Conservation (phyloP, 441 rosid species). For the Jatropha podagrica region DNA sequence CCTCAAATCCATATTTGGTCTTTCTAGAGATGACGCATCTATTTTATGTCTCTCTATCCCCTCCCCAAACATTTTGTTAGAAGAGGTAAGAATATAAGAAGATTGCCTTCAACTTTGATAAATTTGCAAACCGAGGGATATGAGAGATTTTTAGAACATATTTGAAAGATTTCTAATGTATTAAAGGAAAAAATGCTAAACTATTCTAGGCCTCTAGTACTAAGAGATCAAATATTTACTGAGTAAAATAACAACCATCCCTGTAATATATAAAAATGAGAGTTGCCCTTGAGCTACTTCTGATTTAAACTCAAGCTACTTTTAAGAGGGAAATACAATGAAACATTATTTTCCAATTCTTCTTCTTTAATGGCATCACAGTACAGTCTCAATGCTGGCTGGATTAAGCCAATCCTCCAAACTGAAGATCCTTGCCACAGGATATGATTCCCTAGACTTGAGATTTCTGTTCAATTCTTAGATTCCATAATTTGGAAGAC, state of each 20-base stretch:
- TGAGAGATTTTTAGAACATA: background rate
- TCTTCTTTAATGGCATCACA: background rate
- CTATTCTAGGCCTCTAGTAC: background rate
- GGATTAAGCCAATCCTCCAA: background rate
- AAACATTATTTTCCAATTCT: background rate
- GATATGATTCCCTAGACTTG: background rate
- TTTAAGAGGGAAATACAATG: background rate
- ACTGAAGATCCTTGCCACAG: background rate
- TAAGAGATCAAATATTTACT: background rate
- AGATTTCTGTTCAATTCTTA: background rate
- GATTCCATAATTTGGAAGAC: background rate
- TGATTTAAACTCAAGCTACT: background rate
- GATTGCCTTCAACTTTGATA: background rate
- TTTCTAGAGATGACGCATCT: background rate
- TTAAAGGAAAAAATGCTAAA: background rate
- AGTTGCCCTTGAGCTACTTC: background rate
- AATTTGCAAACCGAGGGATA: background rate
- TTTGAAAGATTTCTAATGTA: background rate
- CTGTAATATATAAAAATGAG: background rate
- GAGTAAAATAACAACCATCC: background rate
- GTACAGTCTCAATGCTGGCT: background rate
- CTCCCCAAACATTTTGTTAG: background rate
- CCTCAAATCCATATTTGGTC: background rate
- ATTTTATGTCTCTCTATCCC: background rate
- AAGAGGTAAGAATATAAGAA: background rate